phyloP scores from a whole-genome alignment of 257 asterid genomes.

The Capsicum baccatum region DNA sequence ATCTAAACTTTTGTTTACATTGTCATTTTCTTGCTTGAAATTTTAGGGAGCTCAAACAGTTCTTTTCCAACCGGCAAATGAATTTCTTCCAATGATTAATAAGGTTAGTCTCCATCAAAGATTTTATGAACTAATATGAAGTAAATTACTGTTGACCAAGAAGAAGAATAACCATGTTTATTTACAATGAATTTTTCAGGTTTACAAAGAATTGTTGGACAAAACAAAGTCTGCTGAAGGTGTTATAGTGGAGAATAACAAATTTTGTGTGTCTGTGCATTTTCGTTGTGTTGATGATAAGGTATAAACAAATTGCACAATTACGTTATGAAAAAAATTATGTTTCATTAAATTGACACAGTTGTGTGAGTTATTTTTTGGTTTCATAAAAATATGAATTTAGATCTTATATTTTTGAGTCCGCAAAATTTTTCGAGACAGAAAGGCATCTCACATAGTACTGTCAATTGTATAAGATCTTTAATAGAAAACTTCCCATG shows the following conservation, averaged over 20 bases:
- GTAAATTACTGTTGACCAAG: too few relatives aligned
- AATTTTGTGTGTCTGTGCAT: constrained; percentile 84
- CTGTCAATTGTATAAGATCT: too few relatives aligned
- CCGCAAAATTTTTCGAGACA: too few relatives aligned
- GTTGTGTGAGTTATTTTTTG: too few relatives aligned
- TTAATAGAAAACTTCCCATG: too few relatives aligned
- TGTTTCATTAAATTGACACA: too few relatives aligned
- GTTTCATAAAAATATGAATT: too few relatives aligned
- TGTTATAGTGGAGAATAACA: constrained; percentile 84
- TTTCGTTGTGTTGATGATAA: constrained; percentile 88
- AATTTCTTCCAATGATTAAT: constrained; percentile 80
- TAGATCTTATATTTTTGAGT: too few relatives aligned
- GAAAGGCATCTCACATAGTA: too few relatives aligned
- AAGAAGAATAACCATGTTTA: background rate
- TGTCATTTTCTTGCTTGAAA: background rate
- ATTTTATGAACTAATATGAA: background rate
- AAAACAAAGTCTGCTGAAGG: constrained; percentile 72
- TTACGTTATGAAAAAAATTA: too few relatives aligned
- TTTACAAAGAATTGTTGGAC: constrained; percentile 64
- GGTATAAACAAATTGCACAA: constrained; percentile 42
- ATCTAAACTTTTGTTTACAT: background rate
- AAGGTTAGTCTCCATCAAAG: constrained; percentile 34
- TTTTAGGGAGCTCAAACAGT: constrained; percentile 59
- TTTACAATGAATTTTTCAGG: constrained; percentile 26
- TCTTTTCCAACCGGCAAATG: constrained; percentile 82